phyloP scores from a whole-genome alignment of 352 stramenopile species.

The Phytophthora boehmeriae region DNA sequence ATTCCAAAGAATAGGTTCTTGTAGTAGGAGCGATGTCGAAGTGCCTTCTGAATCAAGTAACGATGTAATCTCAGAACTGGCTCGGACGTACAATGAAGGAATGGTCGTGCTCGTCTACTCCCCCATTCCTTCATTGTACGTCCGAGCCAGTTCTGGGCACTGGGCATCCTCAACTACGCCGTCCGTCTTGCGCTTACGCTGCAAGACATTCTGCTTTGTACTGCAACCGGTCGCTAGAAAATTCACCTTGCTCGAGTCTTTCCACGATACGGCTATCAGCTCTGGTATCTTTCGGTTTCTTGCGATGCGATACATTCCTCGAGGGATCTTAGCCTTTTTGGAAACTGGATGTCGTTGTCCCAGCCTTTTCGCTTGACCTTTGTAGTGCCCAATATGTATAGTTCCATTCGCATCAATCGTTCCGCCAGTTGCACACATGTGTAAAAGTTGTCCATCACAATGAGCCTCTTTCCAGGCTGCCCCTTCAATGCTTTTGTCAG shows the following conservation, averaged over 20 bases:
- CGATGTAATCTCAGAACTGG: conserved; percentile 16
- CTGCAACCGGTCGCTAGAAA: conserved; percentile 6
- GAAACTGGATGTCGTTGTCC: background rate
- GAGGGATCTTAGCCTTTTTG: background rate
- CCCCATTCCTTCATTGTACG: conserved; percentile 15
- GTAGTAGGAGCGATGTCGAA: conserved; percentile 20
- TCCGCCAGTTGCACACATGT: background rate
- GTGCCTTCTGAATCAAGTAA: conserved; percentile 22
- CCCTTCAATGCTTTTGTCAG: background rate
- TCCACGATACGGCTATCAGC: conserved; percentile 3
- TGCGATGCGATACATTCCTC: background rate
- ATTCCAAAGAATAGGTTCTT: conserved; percentile 28
- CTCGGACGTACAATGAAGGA: too few species aligned
- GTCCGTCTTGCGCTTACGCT: conserved; percentile 1
- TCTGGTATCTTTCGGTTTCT: background rate
- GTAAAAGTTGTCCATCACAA: background rate
- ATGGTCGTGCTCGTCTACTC: conserved; percentile 21
- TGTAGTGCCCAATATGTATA: background rate
- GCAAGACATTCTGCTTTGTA: conserved; percentile 1
- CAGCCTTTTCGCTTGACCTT: background rate
- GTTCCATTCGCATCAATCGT: background rate
- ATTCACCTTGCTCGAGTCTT: background rate
- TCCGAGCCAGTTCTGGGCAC: conserved; percentile 1
- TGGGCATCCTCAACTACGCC: background rate
- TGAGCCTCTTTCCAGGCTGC: background rate